These are phyloP conservation scores for Amesomyces nigricolor DNA, from an alignment of 2,329 filamentous ascomycete species.

Conservation along the genomic window DNA sequence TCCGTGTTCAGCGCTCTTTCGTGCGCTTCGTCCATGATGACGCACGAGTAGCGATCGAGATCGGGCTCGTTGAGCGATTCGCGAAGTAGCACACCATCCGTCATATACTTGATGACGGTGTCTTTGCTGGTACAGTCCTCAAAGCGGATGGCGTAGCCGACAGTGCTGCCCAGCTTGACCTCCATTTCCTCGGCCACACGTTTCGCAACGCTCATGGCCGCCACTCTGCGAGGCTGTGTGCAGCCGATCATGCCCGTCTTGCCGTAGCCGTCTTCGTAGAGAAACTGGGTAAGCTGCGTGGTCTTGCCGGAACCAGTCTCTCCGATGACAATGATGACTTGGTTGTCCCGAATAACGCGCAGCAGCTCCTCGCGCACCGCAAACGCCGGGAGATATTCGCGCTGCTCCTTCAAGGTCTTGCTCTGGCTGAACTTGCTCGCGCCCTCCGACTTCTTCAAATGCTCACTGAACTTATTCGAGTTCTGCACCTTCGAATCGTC, in stretches of 20 bases:
- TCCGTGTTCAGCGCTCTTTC: slow-evolving; percentile 95
- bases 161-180: slow-evolving; percentile 75
- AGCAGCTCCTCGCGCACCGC: slow-evolving; percentile 91
- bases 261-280: slow-evolving; percentile 92
- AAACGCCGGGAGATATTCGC: slow-evolving; percentile 91
- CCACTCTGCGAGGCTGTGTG: slow-evolving; percentile 91
- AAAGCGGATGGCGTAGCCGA: slow-evolving; percentile 96
- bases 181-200: slow-evolving; percentile 99
- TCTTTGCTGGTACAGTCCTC: slow-evolving; percentile 97
- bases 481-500: slow-evolving; percentile 51
- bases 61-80: slow-evolving; percentile 91
- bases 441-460: slow-evolving; percentile 81
- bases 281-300: slow-evolving; percentile 92
- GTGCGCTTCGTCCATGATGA: slow-evolving; percentile 99
- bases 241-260: slow-evolving; percentile 87
- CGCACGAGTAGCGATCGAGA: slow-evolving; percentile 91
- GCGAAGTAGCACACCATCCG: slow-evolving; percentile 87
- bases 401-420: slow-evolving; percentile 84
- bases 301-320: slow-evolving; percentile 98
- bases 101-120: slow-evolving; percentile 98
- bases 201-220: slow-evolving; percentile 98
- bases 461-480: slow-evolving; percentile 74
- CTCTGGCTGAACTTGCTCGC: slow-evolving; percentile 90
- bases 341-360: slow-evolving; percentile 89
- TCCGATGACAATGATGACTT: slow-evolving; percentile 93